Base-by-base conservation (phyloP, 2,329 filamentous ascomycete species). In the Coniochaeta sp. region DNA sequence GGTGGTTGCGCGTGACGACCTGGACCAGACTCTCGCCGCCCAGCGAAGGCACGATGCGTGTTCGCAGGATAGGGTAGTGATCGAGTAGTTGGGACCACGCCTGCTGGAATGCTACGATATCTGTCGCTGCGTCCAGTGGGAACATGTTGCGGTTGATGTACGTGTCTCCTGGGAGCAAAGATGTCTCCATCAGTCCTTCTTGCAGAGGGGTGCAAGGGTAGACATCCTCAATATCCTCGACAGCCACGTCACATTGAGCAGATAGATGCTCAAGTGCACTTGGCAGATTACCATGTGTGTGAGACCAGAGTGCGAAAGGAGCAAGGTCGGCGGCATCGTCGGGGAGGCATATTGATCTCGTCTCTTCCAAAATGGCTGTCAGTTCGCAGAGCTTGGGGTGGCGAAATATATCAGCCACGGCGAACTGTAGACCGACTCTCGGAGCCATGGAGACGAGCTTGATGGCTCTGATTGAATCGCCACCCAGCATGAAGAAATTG, bases 401-500 rank as follows among this genome's bases (percentile, higher is more conserved):
- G 32, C 72, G 69, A 60, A 81, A 79, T 44, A 80, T 74, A 54
- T 72, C 72, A 1, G 74, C 74, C 1, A 81, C 77, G 0, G 75
- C 78, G 44, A 80, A 62, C 0, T 68, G 58, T 3, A 80, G 62
- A 5, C 72, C 70, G 6, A 70, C 66, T 4, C 71, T 69, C 47
- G 78, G 70, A 2, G 77, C 75, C 2, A 74, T 70, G 2, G 76
- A 72, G 1, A 80, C 77, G 4, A 81, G 70, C 58, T 71, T 77
- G 78, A 81, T 81, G 1, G 78, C 78, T 17, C 73, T 70, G 2
- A 81, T 70, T 0, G 79, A 81, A 67, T 81, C 78, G 9, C 79
- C 77, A 1, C 77, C 78, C 2, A 79, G 68, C 1, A 68, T 68
- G 64, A 79, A 75, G 70, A 80, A 80, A 66, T 73, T 74, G 63